Percentiles rank a stretch among this genome's conserved stretches.
phyloP scores from a whole-genome alignment of 1,139 yeast genomes.

The Kodamaea plutei region DNA sequence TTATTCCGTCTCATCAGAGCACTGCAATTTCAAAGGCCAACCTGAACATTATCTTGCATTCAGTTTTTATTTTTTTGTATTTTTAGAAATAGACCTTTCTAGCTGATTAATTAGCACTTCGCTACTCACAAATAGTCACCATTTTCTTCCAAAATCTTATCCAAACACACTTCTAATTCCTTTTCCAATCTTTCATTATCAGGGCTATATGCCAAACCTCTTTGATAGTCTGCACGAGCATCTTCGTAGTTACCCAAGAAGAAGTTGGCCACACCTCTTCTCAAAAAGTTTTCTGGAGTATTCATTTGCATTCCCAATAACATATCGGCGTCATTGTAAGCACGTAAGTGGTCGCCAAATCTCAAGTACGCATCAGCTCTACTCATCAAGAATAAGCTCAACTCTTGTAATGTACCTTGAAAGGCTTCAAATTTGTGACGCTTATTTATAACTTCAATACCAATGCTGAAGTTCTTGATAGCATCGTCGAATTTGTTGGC shows the following conservation, averaged over 20 bases:
- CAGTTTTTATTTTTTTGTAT: too few relatives aligned
- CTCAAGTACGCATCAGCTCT: slow-evolving; percentile 81
- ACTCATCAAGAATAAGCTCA: slow-evolving; percentile 66
- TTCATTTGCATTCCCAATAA: slow-evolving; percentile 58
- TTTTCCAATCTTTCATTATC: slow-evolving; percentile 38
- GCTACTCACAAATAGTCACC: slow-evolving; percentile 39
- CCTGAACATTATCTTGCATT: too few relatives aligned
- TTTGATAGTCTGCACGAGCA: slow-evolving; percentile 71
- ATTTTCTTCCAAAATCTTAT: slow-evolving; percentile 47
- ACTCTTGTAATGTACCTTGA: slow-evolving; percentile 74
- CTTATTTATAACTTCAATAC: slow-evolving; percentile 75
- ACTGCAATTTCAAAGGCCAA: too few relatives aligned
- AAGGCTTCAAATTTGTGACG: slow-evolving; percentile 87
- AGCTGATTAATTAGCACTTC: too few relatives aligned
- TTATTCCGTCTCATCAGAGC: too few relatives aligned
- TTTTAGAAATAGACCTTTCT: too few relatives aligned
- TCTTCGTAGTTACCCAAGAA: slow-evolving; percentile 67
- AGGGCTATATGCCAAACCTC: slow-evolving; percentile 69
- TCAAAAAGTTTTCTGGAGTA: slow-evolving; percentile 73
- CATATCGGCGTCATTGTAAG: slow-evolving; percentile 78
- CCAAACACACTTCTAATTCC: slow-evolving; percentile 44
- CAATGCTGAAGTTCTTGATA: slow-evolving; percentile 65
- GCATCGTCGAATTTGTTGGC: slow-evolving; percentile 66
- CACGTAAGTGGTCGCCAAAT: slow-evolving; percentile 61
- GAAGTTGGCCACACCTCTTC: slow-evolving; percentile 73